phyloP scores from a whole-genome alignment of 129 eudicot genomes.

The Flaveria ramosissima region DNA sequence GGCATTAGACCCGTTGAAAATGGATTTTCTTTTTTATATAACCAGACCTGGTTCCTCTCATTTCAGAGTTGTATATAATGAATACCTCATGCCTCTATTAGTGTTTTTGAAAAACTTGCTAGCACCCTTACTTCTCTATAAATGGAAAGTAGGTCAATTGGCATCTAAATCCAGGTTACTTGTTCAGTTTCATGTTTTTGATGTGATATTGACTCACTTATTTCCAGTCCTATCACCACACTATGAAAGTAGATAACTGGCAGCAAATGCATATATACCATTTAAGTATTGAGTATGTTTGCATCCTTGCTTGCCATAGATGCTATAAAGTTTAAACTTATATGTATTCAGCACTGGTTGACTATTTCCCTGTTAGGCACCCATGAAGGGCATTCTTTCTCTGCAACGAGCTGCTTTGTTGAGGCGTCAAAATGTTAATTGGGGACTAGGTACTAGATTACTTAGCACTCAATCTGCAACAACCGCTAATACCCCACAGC shows the following conservation, averaged over 20 bases:
- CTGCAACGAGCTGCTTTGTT: conserved; percentile 56
- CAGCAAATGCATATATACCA: background rate
- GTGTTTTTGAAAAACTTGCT: background rate
- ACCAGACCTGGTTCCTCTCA: background rate
- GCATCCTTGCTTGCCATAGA: background rate
- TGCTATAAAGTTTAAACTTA: background rate
- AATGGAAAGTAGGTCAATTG: background rate
- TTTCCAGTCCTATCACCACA: background rate
- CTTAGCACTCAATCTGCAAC: conserved; percentile 92
- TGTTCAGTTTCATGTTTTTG: background rate
- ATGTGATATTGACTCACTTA: background rate
- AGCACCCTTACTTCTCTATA: background rate
- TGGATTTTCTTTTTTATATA: background rate
- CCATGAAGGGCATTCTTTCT: conserved; percentile 74
- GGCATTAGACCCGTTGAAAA: background rate
- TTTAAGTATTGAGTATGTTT: background rate
- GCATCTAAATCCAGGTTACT: background rate
- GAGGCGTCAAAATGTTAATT: conserved; percentile 45
- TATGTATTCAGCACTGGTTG: conserved; percentile 1
- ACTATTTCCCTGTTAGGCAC: conserved; percentile 45
- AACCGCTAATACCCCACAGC: conserved; percentile 66
- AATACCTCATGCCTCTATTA: background rate
- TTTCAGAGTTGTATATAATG: background rate
- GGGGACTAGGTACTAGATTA: conserved; percentile 49
- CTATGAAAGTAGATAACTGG: background rate